Evolutionary conservation across 805 yeast species (phyloP).

Genomic region (Saccharomycopsis oosterbeekiorum): DNA sequence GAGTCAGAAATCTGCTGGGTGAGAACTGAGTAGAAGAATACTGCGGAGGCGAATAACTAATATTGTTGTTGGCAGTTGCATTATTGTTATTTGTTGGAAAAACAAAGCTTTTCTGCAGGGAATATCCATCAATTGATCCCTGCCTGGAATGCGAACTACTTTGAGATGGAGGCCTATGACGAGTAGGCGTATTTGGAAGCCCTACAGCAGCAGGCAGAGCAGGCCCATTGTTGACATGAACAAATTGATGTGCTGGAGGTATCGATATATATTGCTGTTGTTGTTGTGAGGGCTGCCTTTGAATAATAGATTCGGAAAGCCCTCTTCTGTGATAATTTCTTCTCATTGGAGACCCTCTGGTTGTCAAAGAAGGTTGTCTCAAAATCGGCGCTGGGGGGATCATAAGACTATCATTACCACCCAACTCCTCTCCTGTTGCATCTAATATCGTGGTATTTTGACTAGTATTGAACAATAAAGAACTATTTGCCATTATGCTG

Average conservation of each 20-base stretch:
- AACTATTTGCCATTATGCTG: neutral
- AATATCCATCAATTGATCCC: neutral
- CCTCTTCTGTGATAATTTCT: neutral
- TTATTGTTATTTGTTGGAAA: slow-evolving; percentile 2
- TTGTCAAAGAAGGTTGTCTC: neutral
- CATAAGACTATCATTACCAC: neutral
- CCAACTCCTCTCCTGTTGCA: neutral
- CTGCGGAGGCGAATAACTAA: slow-evolving; percentile 12
- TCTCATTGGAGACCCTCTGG: neutral
- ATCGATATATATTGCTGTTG: neutral
- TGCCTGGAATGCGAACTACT: neutral
- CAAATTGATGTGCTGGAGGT: neutral
- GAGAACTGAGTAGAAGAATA: slow-evolving; percentile 7
- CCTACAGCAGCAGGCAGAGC: neutral
- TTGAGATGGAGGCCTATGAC: neutral
- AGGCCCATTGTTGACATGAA: neutral
- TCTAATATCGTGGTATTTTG: neutral
- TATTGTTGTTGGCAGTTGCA: neutral
- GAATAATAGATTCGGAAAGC: neutral
- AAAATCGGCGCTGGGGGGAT: neutral
- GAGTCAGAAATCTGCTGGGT: neutral
- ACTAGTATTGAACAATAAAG: neutral
- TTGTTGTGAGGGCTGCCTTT: neutral
- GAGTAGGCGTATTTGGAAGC: neutral
- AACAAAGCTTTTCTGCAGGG: slow-evolving; percentile 2